phyloP scores from a whole-genome alignment of 2,329 filamentous ascomycete genomes.

The Rutstroemia sp. region DNA sequence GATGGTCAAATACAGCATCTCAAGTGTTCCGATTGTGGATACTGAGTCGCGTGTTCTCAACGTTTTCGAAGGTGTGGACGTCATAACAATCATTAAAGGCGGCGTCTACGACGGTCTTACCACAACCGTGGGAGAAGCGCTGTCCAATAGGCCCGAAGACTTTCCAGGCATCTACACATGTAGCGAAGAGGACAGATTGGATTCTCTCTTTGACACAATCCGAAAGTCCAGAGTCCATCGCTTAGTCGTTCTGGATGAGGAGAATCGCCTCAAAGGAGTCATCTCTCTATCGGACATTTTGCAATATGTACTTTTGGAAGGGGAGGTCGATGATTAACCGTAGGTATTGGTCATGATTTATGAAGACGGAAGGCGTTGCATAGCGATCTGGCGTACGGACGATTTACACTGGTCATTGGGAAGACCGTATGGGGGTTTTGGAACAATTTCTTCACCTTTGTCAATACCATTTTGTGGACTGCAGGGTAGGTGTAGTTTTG shows the following conservation, averaged over 20 bases:
- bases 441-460: slow-evolving; percentile 10
- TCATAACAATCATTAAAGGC: slow-evolving; percentile 91
- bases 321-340: slow-evolving; percentile 25
- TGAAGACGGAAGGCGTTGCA: slow-evolving; percentile 27
- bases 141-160: slow-evolving; percentile 80
- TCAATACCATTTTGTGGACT: slow-evolving; percentile 22
- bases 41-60: slow-evolving; percentile 73
- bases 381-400: slow-evolving; percentile 29
- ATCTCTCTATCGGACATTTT: slow-evolving; percentile 94
- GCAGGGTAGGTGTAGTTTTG: slow-evolving; percentile 4
- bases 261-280: slow-evolving; percentile 77
- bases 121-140: slow-evolving; percentile 77
- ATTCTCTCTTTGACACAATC: slow-evolving; percentile 95
- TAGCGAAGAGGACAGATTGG: slow-evolving; percentile 80
- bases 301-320: slow-evolving; percentile 79
- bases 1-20: slow-evolving; percentile 90
- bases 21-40: slow-evolving; percentile 88
- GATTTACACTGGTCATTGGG: slow-evolving; percentile 5
- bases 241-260: slow-evolving; percentile 86
- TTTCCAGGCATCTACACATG: slow-evolving; percentile 97
- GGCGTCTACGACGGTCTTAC: slow-evolving; percentile 87
- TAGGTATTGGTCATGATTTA: slow-evolving; percentile 15
- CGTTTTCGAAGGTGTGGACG: slow-evolving; percentile 95
- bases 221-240: slow-evolving; percentile 91
- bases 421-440: neutral